Base-by-base conservation (phyloP, 2,329 filamentous ascomycete species). In the Nigrospora oryzae region DNA sequence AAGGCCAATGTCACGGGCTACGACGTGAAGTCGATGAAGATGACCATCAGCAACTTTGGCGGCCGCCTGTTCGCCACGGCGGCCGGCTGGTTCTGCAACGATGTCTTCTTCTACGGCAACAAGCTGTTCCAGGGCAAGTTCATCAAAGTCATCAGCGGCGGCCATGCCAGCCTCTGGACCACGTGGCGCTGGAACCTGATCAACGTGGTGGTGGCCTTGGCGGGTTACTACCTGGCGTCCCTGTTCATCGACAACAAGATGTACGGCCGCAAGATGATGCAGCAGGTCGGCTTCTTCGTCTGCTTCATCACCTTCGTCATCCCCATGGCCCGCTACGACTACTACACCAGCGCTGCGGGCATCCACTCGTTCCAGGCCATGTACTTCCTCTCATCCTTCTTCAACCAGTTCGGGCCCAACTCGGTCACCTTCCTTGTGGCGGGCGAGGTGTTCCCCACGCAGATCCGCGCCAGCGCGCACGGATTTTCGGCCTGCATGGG, bases 21-120 rank as follows among this genome's bases (percentile, higher is more conserved):
- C 71, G 91, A 97, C 59, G 71, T 86, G n/a, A 70, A 84, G 56
- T 94, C 91, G 28, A 75, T 97, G 44, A 78, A 77, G 54, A 71
- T 88, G 57, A 91, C 88, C 38, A 80, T 90, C 67, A 77, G 69
- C 46, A 81, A 94, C 70, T 97, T 96, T 54, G 89, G 89, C 40
- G 84, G 86, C 43, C 89, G 91, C 54, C 69, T 97, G 19, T 60
- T 95, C 16, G 91, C 91, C 41, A 96, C 91, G 16, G 83, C 90
- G 11, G 86, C 86, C 46, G 79, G 83, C 33, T 97, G 91, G 91
- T 97, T 91, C 67, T 87, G 84, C 70, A 97, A 97, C 66, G 91
- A 97, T 60, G 85, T 97, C 53, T 96, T 97, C 77, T 97, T 97
- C 74, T 97, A 97, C 71, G 91, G 91, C 56, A 96, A 95, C 83